Evolutionary conservation across 805 yeast genomes (phyloP).

Genomic region (Alloascoidea hylecoeti): DNA sequence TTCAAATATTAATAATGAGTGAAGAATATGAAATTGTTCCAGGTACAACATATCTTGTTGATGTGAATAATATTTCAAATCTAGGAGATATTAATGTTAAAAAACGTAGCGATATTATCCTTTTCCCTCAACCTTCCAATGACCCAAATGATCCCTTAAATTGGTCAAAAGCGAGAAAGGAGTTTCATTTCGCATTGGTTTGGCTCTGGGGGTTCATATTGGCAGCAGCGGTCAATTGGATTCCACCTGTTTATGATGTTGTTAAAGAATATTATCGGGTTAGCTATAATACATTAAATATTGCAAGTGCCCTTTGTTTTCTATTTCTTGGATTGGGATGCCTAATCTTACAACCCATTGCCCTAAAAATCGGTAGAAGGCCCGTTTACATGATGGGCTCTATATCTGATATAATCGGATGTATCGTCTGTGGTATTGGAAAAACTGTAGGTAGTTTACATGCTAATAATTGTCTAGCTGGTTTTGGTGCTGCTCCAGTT

Average conservation of each 20-base stretch:
- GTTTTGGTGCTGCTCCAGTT: slow-evolving; percentile 14
- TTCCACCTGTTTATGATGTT: slow-evolving; percentile 10
- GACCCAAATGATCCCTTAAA: slow-evolving; percentile 53
- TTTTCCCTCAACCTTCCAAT: slow-evolving; percentile 52
- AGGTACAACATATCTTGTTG: no score
- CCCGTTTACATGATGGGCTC: slow-evolving; percentile 25
- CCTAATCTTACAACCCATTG: slow-evolving; percentile 34
- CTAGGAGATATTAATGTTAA: no score
- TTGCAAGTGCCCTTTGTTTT: no score
- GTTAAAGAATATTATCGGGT: slow-evolving; percentile 9
- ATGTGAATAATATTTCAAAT: no score
- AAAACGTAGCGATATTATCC: slow-evolving; percentile 27
- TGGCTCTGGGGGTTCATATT: slow-evolving; percentile 17
- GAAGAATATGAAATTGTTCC: no score
- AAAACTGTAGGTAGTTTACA: neutral
- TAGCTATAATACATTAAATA: no score
- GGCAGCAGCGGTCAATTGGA: slow-evolving; percentile 12
- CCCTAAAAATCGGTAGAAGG: slow-evolving; percentile 33
- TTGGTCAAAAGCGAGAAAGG: slow-evolving; percentile 29
- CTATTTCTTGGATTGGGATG: slow-evolving; percentile 38
- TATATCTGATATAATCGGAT: neutral
- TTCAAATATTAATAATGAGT: no score
- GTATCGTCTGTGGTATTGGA: neutral
- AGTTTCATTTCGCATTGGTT: slow-evolving; percentile 34
- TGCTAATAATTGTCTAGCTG: slow-evolving; percentile 14